Evolutionary conservation across 2,329 filamentous ascomycete genomes (phyloP), one percentile per base, ranked within the genome.

Genomic region (Botrytis sinoallii): DNA sequence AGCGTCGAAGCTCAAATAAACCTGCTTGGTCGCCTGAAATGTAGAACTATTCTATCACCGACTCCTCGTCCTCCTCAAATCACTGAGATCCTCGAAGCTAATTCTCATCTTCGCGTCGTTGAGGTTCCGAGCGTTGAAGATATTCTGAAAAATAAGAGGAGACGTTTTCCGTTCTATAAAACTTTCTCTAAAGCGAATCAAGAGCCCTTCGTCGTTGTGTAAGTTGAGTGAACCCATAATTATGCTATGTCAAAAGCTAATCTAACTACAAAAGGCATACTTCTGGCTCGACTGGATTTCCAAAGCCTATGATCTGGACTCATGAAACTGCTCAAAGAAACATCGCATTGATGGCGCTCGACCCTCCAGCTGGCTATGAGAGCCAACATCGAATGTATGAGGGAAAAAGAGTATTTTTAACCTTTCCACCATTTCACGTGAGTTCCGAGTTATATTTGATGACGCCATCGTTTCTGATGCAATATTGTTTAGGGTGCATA

Each of bases 381-480:
- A 35, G 59, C 12, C 59, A 38, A 38, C 59, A 61, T 61, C 59
- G 10, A 40, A 61, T 61, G 59, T 61, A 61, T 61, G 59, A 61
- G 38, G 32, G 52, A 0, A 69, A 69, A 32, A 35, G 66, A 69
- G 48, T 59, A 1, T 42, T 59, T n/a, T n/a, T 59, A 29, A 57
- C 66, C 4, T 69, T 69, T 12, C 66, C 48, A 22, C 52, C 66
- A 8, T 69, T 69, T n/a, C 66, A 69, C 55, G 66, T 69, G 18
- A 69, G 66, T 57, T 14, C 10, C 32, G 9, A 25, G 1, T 35
- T 22, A 16, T 29, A 20, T 7, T 14, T 12, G 9, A 59, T 16
- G 22, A 25, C 2, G 32, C 44, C 44, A 29, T n/a, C 0, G 4
- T 44, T 22, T 29, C 46, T 69, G 32, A 52, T 29, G 9, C 38